A percentile compares a stretch with the other conserved stretches of the same genome.
Conservation (phyloP, 768 basidiomycete genomes). For the Podaxis sp. region DNA sequence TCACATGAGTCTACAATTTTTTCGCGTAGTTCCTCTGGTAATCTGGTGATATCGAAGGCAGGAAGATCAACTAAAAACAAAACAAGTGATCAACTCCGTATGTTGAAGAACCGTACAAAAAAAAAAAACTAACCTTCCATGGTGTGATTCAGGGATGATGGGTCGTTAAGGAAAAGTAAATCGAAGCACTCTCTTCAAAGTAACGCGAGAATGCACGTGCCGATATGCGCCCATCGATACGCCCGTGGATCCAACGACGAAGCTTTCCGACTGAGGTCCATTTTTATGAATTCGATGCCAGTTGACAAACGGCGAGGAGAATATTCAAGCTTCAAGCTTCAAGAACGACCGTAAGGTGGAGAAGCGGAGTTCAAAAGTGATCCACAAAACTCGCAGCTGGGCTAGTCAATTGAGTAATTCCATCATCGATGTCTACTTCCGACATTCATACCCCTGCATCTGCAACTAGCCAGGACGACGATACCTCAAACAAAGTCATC, state of each 20-base stretch:
- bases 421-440: conserved; percentile 10
- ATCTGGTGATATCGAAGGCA: not conserved
- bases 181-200: not conserved
- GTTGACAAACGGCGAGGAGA: too few relatives aligned
- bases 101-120: too few relatives aligned
- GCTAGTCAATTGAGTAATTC: not conserved
- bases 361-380: conserved; percentile 7
- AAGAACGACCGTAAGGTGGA: not conserved
- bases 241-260: too few relatives aligned
- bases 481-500: conserved; percentile 13
- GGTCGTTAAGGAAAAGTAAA: not conserved
- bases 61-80: not conserved
- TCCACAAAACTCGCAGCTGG: not conserved
- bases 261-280: too few relatives aligned
- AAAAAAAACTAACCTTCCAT: conserved; percentile 11
- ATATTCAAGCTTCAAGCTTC: too few relatives aligned
- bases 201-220: not conserved
- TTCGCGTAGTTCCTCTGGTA: conserved; percentile 7
- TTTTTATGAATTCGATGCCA: too few relatives aligned
- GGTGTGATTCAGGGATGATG: not conserved
- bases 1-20: conserved; percentile 9
- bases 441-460: conserved; percentile 14
- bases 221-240: not conserved
- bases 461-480: conserved; percentile 2
- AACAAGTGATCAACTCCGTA: not conserved